Conservation (phyloP, 2,329 filamentous ascomycete species). For the Clarireedia hainanense region DNA sequence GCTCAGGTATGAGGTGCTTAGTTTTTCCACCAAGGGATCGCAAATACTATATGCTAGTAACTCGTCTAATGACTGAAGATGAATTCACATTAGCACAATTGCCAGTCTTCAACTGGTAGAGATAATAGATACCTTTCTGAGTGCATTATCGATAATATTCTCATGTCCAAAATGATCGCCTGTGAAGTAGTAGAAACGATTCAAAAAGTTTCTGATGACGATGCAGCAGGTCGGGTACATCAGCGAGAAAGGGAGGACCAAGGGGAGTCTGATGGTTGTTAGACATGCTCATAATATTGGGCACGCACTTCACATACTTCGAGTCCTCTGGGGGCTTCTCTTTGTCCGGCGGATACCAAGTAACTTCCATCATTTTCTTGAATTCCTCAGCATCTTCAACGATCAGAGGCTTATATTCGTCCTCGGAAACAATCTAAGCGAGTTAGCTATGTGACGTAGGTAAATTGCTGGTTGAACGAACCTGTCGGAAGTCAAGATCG, state of each 20-base stretch:
- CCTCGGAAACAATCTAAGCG: constrained; percentile 66
- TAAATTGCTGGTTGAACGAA: constrained; percentile 29
- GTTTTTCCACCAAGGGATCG: constrained; percentile 75
- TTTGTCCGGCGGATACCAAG: constrained; percentile 88
- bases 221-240: constrained; percentile 99
- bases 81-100: not conserved
- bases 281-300: not conserved
- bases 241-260: constrained; percentile 93
- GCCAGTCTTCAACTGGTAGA: constrained; percentile 1
- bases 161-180: constrained; percentile 93
- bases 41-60: constrained; percentile 91
- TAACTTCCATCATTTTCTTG: constrained; percentile 90
- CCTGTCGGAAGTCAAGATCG: constrained; percentile 92
- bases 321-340: constrained; percentile 71
- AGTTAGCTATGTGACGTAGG: constrained; percentile 10
- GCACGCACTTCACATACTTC: constrained; percentile 37
- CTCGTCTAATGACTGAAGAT: constrained; percentile 71
- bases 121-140: constrained; percentile 55
- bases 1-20: constrained; percentile 88
- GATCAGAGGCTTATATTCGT: constrained; percentile 99
- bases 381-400: constrained; percentile 88
- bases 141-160: constrained; percentile 80
- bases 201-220: constrained; percentile 93
- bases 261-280: constrained; percentile 61
- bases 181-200: constrained; percentile 96